phyloP scores from a whole-genome alignment of 495 filamentous ascomycete species.

The Neurospora sp. region DNA sequence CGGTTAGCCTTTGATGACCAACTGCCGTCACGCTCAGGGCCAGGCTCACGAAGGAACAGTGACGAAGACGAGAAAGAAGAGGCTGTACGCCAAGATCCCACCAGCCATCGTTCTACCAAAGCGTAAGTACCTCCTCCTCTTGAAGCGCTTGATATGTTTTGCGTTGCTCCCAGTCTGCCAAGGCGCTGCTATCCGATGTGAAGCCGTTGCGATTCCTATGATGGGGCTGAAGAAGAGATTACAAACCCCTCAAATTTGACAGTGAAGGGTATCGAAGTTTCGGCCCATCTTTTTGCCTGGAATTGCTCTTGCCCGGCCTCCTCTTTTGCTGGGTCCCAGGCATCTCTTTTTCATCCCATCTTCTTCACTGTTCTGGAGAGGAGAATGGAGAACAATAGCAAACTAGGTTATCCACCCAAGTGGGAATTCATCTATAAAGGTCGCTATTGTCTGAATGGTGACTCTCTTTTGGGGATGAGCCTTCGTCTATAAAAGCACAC shows the following conservation, averaged over 20 bases:
- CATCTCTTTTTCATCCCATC: not conserved
- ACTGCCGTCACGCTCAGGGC: slow-evolving; percentile 71
- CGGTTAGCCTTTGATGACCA: slow-evolving; percentile 45
- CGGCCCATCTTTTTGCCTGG: not conserved
- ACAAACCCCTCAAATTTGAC: not conserved
- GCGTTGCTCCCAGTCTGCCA: not conserved
- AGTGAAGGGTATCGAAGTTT: not conserved
- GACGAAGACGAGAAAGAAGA: slow-evolving; percentile 68
- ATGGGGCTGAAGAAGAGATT: not conserved
- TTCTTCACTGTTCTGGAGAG: not conserved
- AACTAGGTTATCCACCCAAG: not conserved
- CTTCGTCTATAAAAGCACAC: not conserved
- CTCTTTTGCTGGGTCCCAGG: not conserved
- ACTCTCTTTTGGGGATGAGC: not conserved
- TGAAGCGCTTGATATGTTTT: not conserved
- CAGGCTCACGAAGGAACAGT: slow-evolving; percentile 73
- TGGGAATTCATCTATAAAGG: not conserved
- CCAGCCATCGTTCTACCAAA: slow-evolving; percentile 55
- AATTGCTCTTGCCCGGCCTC: not conserved
- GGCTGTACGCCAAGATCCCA: slow-evolving; percentile 51
- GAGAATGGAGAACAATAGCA: not conserved
- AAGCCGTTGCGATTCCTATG: not conserved
- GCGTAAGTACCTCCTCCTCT: slow-evolving; percentile 43
- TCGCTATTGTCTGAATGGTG: not conserved
- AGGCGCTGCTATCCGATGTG: not conserved